phyloP scores from a whole-genome alignment of 1,139 yeast genomes.

The Candida sanyaensis region DNA sequence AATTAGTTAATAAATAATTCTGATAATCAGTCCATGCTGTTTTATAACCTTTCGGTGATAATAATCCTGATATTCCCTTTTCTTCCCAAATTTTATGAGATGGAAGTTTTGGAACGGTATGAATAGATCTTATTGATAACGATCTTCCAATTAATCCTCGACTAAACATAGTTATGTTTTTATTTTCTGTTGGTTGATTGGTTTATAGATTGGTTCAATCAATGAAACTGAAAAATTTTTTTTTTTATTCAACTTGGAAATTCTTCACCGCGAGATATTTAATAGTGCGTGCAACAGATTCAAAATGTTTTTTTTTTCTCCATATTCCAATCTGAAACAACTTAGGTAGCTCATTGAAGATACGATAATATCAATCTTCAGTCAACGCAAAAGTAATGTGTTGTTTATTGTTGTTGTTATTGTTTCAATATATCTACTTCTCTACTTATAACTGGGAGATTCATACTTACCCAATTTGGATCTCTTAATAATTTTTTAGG shows the following conservation, averaged over 20 bases:
- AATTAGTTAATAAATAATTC: constrained; percentile 61
- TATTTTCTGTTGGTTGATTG: not conserved
- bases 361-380: too few species aligned
- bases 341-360: not conserved
- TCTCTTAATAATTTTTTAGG: constrained; percentile 80
- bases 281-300: not conserved
- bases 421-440: constrained; percentile 9
- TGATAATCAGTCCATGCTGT: constrained; percentile 85
- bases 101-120: constrained; percentile 63
- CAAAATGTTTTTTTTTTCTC: too few species aligned
- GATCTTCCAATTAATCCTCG: constrained; percentile 4
- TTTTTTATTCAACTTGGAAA: not conserved
- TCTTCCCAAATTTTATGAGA: constrained; percentile 27
- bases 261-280: too few species aligned
- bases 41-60: constrained; percentile 66
- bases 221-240: constrained; percentile 3
- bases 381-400: too few species aligned
- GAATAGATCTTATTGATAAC: constrained; percentile 39
- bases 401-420: too few species aligned
- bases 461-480: constrained; percentile 74
- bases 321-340: too few species aligned
- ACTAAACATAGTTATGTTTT: constrained; percentile 1
- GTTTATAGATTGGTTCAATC: not conserved
- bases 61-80: constrained; percentile 70
- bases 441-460: constrained; percentile 45